Conservation (phyloP, 108 stramenopile species). For the Fragilariopsis cylindrus region DNA sequence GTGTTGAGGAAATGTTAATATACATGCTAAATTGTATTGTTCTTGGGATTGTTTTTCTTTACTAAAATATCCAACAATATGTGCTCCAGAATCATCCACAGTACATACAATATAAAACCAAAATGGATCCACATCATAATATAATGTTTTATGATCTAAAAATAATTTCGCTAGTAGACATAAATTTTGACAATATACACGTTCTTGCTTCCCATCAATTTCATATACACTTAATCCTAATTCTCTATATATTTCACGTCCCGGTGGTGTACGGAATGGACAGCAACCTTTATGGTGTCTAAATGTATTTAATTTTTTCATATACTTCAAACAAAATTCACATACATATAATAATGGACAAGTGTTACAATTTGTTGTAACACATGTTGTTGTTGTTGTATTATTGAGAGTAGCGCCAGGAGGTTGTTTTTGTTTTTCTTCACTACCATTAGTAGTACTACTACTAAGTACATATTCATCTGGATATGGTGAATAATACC, state of each 20-base stretch:
- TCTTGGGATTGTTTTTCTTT: slow-evolving; percentile 92
- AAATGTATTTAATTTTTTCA: slow-evolving; percentile 76
- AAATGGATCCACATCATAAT: slow-evolving; percentile 99
- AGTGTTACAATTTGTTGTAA: no score
- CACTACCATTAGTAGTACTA: slow-evolving; percentile 1
- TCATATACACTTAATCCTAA: slow-evolving; percentile 72
- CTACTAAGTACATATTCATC: slow-evolving; percentile 79
- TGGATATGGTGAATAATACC: slow-evolving; percentile 99
- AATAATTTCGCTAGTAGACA: slow-evolving; percentile 98
- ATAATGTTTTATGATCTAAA: slow-evolving; percentile 99
- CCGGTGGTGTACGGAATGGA: slow-evolving; percentile 84
- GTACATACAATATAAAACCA: slow-evolving; percentile 97
- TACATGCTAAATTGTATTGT: slow-evolving; percentile 99
- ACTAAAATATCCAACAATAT: slow-evolving; percentile 96
- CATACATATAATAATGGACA: slow-evolving; percentile 86
- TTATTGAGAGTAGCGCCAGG: no score
- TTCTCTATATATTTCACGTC: slow-evolving; percentile 94
- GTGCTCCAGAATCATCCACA: slow-evolving; percentile 69
- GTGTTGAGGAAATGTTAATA: slow-evolving; percentile 97
- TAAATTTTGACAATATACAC: slow-evolving; percentile 97
- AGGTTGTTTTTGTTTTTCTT: no score
- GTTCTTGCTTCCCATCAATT: slow-evolving; percentile 79
- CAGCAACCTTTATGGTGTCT: slow-evolving; percentile 67
- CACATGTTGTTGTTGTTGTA: no score
- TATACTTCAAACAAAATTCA: slow-evolving; percentile 97